Evolutionary conservation across 148 eudicot genomes (phyloP).

Genomic region (Amaranthus hypochondriacus): DNA sequence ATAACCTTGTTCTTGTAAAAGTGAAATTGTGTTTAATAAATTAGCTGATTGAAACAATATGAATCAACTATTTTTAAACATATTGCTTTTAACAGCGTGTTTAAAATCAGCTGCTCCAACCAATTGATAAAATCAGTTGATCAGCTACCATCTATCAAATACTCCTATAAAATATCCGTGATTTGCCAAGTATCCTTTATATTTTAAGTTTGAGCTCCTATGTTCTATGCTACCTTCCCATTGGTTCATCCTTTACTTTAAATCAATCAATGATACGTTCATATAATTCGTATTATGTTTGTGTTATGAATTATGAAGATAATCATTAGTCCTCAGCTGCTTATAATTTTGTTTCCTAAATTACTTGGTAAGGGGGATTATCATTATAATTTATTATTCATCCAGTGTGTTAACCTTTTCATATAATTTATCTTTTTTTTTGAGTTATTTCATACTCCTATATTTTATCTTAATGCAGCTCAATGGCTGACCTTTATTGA

Average conservation of each 20-base stretch:
- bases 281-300: slow-evolving; percentile 1
- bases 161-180: too few species aligned
- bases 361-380: neutral
- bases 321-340: slow-evolving; percentile 13
- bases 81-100: too few species aligned
- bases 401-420: slow-evolving; percentile 9
- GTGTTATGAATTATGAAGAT: slow-evolving; percentile 12
- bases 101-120: too few species aligned
- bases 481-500: neutral
- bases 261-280: slow-evolving; percentile 2
- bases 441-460: neutral
- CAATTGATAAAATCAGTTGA: too few species aligned
- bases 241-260: slow-evolving; percentile 10
- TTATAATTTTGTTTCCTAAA: neutral
- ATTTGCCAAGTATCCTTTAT: too few species aligned
- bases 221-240: slow-evolving; percentile 7
- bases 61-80: too few species aligned
- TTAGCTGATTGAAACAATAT: too few species aligned
- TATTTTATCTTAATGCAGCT: neutral
- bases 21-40: too few species aligned
- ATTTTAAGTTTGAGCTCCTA: slow-evolving; percentile 7
- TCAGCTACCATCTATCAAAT: too few species aligned
- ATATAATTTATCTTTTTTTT: neutral
- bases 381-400: neutral
- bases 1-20: too few species aligned